A percentile compares a stretch with the other conserved stretches of the same genome.
Evolutionary conservation across 805 yeast species (phyloP).

Genomic region (Candida schatavii): DNA sequence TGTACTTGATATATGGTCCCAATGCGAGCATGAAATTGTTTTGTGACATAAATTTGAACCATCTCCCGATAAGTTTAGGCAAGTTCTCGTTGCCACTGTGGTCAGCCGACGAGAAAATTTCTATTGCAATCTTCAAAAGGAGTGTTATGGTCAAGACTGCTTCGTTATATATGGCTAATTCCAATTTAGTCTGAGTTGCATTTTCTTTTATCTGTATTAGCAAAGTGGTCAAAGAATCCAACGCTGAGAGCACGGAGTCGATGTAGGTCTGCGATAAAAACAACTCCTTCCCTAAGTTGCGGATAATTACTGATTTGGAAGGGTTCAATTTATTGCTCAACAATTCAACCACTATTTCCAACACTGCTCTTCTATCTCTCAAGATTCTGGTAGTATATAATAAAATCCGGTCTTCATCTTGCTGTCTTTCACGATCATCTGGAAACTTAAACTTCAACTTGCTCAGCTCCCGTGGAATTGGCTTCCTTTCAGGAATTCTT

Average conservation of each 20-base stretch:
- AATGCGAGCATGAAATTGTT: conserved; percentile 23
- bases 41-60: conserved; percentile 55
- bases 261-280: conserved; percentile 31
- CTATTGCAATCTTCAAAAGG: conserved; percentile 36
- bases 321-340: conserved; percentile 39
- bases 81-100: conserved; percentile 32
- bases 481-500: conserved; percentile 32
- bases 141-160: conserved; percentile 29
- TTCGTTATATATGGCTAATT: conserved; percentile 27
- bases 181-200: conserved; percentile 9
- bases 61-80: conserved; percentile 35
- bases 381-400: conserved; percentile 41
- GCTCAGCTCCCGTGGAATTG: conserved; percentile 14
- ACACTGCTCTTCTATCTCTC: conserved; percentile 49
- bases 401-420: conserved; percentile 26
- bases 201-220: neutral
- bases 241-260: conserved; percentile 15
- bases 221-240: conserved; percentile 12
- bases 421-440: conserved; percentile 31
- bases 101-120: conserved; percentile 22
- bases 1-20: conserved; percentile 23
- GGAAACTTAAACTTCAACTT: conserved; percentile 29
- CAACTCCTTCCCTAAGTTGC: conserved; percentile 38
- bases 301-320: conserved; percentile 26
- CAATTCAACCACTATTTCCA: conserved; percentile 45